Conservation (phyloP, 352 stramenopile species). For the Phytopythium cucurbitacearum region DNA sequence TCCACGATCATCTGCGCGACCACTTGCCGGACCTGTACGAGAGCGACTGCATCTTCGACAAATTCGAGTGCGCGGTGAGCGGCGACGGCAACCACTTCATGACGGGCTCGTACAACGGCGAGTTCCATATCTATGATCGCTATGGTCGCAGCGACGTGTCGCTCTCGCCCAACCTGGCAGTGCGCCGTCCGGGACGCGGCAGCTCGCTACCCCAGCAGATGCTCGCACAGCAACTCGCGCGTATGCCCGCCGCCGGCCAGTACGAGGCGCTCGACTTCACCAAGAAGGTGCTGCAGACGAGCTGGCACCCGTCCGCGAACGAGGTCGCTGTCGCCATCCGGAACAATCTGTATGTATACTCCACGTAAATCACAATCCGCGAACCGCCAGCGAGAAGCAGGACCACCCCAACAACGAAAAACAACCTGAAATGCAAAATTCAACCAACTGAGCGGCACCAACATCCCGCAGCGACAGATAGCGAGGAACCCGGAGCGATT, state of each 20-base stretch:
- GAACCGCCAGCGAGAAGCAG: neutral
- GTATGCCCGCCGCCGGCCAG: conserved; percentile 23
- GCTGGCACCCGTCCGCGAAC: conserved; percentile 77
- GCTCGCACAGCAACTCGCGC: conserved; percentile 56
- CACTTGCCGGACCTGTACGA: conserved; percentile 92
- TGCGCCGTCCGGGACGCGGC: conserved; percentile 18
- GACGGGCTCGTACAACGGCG: conserved; percentile 94
- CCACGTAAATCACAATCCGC: conserved; percentile 19
- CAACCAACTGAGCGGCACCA: neutral
- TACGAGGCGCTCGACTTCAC: conserved; percentile 70
- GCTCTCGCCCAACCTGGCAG: conserved; percentile 45
- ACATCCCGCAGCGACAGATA: neutral
- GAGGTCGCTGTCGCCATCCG: conserved; percentile 79
- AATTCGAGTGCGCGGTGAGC: conserved; percentile 93
- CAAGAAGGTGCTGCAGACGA: conserved; percentile 84
- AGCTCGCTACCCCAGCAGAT: conserved; percentile 64
- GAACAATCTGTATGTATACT: conserved; percentile 86
- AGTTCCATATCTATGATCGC: conserved; percentile 91
- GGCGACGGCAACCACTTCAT: conserved; percentile 91
- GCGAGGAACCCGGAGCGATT: too few relatives aligned
- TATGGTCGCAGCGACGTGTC: conserved; percentile 76
- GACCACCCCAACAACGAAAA: conserved; percentile 1
- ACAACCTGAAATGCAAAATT: conserved; percentile 1
- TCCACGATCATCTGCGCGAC: conserved; percentile 90
- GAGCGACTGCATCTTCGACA: conserved; percentile 97